phyloP scores from a whole-genome alignment of 306 rosid species.

The Sechiopsis laciniata region DNA sequence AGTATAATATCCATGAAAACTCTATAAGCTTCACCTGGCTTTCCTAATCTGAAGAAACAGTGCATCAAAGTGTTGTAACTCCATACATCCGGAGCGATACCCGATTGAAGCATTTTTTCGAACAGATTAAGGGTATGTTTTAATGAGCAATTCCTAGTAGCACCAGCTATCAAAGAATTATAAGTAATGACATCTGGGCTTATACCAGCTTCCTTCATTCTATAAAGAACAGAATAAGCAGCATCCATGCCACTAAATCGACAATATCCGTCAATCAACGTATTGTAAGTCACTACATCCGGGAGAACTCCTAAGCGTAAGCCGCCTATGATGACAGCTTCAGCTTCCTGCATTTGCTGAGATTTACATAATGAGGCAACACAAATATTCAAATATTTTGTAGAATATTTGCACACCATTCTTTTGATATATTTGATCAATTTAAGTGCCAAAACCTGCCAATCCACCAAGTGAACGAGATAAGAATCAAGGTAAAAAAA shows the following conservation, averaged over 20 bases:
- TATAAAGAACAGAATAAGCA: constrained; percentile 43
- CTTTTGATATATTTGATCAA: background rate
- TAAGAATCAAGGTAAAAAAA: background rate
- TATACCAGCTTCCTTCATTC: constrained; percentile 73
- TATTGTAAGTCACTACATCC: constrained; percentile 59
- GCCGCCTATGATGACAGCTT: constrained; percentile 45
- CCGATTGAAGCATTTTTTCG: constrained; percentile 53
- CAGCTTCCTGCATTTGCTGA: constrained; percentile 48
- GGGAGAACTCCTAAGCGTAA: constrained; percentile 64
- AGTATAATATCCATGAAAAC: constrained; percentile 45
- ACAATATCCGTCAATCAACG: constrained; percentile 58
- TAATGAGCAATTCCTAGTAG: constrained; percentile 34
- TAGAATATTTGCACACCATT: constrained; percentile 50
- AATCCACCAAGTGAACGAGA: background rate
- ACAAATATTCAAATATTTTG: constrained; percentile 59
- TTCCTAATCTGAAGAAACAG: constrained; percentile 62
- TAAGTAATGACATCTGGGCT: constrained; percentile 59
- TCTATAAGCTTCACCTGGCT: constrained; percentile 57
- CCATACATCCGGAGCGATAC: constrained; percentile 58
- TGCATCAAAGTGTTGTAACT: constrained; percentile 65
- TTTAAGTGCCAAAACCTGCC: constrained; percentile 10
- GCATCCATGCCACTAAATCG: constrained; percentile 47
- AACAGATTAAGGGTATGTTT: constrained; percentile 43
- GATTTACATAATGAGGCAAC: constrained; percentile 50
- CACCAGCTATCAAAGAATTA: constrained; percentile 60